Conservation (phyloP, 2,329 filamentous ascomycete genomes). For the Xylariaceae sp. region DNA sequence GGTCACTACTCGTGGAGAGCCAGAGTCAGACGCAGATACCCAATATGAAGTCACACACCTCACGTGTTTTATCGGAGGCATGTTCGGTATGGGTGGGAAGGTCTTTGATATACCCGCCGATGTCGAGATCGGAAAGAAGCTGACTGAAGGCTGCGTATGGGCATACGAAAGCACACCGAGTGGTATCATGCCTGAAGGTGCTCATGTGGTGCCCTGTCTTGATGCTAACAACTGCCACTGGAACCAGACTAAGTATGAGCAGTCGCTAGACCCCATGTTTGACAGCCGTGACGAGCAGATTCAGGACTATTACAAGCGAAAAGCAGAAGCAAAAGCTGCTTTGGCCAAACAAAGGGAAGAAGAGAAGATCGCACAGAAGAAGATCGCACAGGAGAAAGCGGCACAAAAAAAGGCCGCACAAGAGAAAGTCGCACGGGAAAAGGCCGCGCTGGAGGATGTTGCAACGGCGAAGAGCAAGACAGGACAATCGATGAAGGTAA, state of each 20-base stretch:
- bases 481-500: conserved; percentile 8
- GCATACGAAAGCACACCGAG: conserved; percentile 65
- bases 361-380: conserved; percentile 23
- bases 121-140: conserved; percentile 65
- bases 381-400: conserved; percentile 30
- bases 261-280: conserved; percentile 54
- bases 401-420: conserved; percentile 22
- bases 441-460: neutral
- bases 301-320: conserved; percentile 39
- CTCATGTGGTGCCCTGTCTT: conserved; percentile 56
- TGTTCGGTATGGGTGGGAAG: conserved; percentile 70
- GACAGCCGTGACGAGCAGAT: conserved; percentile 47
- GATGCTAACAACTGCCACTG: conserved; percentile 56
- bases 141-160: conserved; percentile 75
- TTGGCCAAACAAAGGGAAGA: conserved; percentile 39
- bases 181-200: conserved; percentile 70
- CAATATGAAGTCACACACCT: conserved; percentile 69
- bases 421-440: neutral
- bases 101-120: conserved; percentile 65
- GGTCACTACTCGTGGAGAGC: conserved; percentile 53
- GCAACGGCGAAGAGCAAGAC: conserved; percentile 2
- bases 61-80: conserved; percentile 73
- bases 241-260: conserved; percentile 57
- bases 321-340: conserved; percentile 45
- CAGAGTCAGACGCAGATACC: conserved; percentile 46